Evolutionary conservation across 1,284 basidiomycete genomes (phyloP).

Genomic region (Boletus semigastroideus): DNA sequence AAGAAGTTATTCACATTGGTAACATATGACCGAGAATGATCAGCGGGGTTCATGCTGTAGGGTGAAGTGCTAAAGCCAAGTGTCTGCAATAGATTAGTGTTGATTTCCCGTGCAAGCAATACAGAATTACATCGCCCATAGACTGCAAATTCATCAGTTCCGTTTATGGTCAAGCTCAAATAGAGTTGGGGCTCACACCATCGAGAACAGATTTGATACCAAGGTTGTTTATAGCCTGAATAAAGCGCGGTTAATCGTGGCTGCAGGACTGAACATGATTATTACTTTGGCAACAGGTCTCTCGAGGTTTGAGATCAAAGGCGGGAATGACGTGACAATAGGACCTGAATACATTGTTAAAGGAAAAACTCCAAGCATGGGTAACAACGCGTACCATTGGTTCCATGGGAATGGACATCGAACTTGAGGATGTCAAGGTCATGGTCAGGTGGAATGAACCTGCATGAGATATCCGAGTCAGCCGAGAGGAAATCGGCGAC

Average conservation of each 20-base stretch:
- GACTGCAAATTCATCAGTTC: background rate
- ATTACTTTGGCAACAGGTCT: background rate
- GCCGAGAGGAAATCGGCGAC: background rate
- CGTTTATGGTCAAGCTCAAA: too few species aligned
- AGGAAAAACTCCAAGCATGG: background rate
- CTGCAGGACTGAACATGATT: too few species aligned
- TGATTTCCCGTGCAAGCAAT: background rate
- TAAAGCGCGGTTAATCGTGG: background rate
- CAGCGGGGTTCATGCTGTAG: background rate
- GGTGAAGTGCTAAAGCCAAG: background rate
- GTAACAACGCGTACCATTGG: background rate
- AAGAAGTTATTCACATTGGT: background rate
- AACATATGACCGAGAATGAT: conserved; percentile 1
- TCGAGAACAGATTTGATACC: background rate
- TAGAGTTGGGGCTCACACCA: background rate
- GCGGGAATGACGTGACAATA: conserved; percentile 1
- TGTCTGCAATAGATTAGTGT: background rate
- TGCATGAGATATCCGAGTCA: background rate
- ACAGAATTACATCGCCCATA: background rate
- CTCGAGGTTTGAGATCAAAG: background rate
- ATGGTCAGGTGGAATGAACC: conserved; percentile 1
- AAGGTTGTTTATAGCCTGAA: conserved; percentile 3
- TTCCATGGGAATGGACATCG: background rate
- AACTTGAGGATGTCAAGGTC: conserved; percentile 1
- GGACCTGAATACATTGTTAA: background rate